phyloP scores from a whole-genome alignment of 345 rosid genomes.

The Salix viminalis region DNA sequence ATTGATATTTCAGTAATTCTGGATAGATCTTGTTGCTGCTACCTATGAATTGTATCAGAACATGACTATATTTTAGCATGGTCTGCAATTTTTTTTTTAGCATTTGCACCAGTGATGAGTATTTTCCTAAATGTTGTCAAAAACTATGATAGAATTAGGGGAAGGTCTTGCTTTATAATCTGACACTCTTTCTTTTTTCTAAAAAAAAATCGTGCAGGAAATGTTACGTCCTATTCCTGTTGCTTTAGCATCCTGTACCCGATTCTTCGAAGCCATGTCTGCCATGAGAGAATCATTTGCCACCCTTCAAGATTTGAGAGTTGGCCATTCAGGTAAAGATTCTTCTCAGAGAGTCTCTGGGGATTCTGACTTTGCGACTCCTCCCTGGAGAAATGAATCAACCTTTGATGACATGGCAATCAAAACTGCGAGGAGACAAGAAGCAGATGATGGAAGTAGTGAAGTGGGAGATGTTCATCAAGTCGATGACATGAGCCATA shows the following conservation, averaged over 20 bases:
- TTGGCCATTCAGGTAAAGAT: slow-evolving; percentile 51
- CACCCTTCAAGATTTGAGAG: slow-evolving; percentile 79
- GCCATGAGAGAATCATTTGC: slow-evolving; percentile 98
- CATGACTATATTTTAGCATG: neutral
- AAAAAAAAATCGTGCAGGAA: slow-evolving; percentile 43
- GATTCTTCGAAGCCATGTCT: slow-evolving; percentile 97
- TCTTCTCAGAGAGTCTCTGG: slow-evolving; percentile 33
- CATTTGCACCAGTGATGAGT: neutral
- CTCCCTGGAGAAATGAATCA: slow-evolving; percentile 64
- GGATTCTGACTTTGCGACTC: slow-evolving; percentile 59
- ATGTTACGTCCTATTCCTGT: slow-evolving; percentile 98
- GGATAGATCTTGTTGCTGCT: neutral
- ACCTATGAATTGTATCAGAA: neutral
- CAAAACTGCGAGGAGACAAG: slow-evolving; percentile 37
- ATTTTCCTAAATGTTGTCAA: neutral
- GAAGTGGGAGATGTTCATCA: slow-evolving; percentile 35
- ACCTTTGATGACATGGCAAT: slow-evolving; percentile 62
- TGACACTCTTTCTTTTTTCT: neutral
- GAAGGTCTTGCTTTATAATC: neutral
- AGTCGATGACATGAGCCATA: slow-evolving; percentile 42
- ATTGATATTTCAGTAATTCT: neutral
- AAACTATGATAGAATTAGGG: neutral
- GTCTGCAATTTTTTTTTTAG: neutral
- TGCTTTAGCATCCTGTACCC: slow-evolving; percentile 94
- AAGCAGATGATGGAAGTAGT: slow-evolving; percentile 40